phyloP scores from a whole-genome alignment of 2,329 filamentous ascomycete species.

The Pyricularia sp. region DNA sequence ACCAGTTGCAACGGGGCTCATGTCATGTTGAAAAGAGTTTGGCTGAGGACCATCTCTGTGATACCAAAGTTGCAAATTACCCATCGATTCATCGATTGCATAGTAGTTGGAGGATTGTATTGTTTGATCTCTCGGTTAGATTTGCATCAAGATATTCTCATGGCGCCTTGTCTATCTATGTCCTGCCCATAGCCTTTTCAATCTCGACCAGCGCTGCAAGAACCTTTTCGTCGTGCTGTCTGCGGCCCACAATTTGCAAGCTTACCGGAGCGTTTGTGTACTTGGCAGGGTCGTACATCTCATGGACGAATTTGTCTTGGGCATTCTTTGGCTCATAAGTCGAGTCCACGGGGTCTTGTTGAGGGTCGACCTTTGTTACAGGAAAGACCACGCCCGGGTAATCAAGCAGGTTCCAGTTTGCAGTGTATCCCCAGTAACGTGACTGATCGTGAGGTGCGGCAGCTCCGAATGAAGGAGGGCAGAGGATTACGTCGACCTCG shows the following conservation, averaged over 20 bases:
- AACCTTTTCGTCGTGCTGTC: constrained; percentile 38
- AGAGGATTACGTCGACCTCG: constrained; percentile 26
- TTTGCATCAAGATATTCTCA: not conserved
- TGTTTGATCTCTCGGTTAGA: not conserved
- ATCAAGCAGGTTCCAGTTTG: constrained; percentile 61
- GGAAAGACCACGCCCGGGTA: constrained; percentile 56
- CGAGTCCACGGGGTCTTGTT: constrained; percentile 15
- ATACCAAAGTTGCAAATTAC: not conserved
- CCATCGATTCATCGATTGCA: not conserved
- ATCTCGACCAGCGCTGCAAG: constrained; percentile 6
- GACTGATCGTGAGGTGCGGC: constrained; percentile 26
- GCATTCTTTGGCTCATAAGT: constrained; percentile 13
- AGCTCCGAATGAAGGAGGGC: constrained; percentile 25
- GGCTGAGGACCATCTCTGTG: not conserved
- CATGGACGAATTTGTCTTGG: constrained; percentile 13
- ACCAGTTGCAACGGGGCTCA: no score
- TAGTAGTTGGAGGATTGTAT: no score
- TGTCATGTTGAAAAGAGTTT: no score
- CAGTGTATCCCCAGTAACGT: constrained; percentile 54
- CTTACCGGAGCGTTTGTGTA: constrained; percentile 39
- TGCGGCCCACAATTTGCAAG: constrained; percentile 42
- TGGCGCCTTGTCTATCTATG: not conserved
- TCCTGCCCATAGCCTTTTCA: constrained; percentile 2
- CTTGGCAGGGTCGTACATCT: constrained; percentile 29
- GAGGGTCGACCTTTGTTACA: constrained; percentile 24